Conservation (phyloP, 495 filamentous ascomycete genomes). For the Aspergillus indologenus region DNA sequence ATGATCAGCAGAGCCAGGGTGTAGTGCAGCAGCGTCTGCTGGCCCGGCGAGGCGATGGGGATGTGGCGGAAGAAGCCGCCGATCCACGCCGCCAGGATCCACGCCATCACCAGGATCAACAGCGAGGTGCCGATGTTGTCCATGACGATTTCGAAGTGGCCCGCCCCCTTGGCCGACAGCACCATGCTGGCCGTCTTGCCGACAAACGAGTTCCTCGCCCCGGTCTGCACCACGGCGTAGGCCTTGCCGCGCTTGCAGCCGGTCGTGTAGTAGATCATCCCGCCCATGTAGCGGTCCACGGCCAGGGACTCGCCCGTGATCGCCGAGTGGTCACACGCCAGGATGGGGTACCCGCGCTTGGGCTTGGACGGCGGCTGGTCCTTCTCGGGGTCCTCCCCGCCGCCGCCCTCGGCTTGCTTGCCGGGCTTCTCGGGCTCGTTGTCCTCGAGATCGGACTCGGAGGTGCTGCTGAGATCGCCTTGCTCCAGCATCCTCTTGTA, state of each 20-base stretch:
- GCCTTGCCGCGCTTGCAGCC: conserved; percentile 73
- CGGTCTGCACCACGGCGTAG: conserved; percentile 58
- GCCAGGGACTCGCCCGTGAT: conserved; percentile 73
- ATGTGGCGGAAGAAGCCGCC: conserved; percentile 69
- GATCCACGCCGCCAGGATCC: conserved; percentile 66
- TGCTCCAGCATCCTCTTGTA: conserved; percentile 54
- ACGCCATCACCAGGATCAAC: conserved; percentile 65
- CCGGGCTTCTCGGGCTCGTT: conserved; percentile 13
- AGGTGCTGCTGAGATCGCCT: conserved; percentile 54
- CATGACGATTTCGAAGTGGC: conserved; percentile 77
- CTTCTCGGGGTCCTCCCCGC: conserved; percentile 13
- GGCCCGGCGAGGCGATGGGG: conserved; percentile 58
- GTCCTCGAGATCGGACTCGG: conserved; percentile 49
- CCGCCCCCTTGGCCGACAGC: conserved; percentile 61
- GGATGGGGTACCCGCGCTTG: conserved; percentile 51
- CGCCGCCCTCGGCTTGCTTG: conserved; percentile 14
- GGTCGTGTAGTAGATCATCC: conserved; percentile 66
- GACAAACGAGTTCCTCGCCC: conserved; percentile 66
- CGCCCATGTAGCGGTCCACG: conserved; percentile 71
- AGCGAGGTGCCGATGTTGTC: conserved; percentile 69
- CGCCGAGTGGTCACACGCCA: conserved; percentile 68
- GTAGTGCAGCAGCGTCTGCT: conserved; percentile 60
- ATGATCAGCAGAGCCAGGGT: conserved; percentile 79
- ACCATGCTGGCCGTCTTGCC: conserved; percentile 68
- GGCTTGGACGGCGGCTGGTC: conserved; percentile 11